Evolutionary conservation across 2,329 filamentous ascomycete species (phyloP), one percentile per base, ranked within the genome.

Genomic region (Diaporthe caulivora): DNA sequence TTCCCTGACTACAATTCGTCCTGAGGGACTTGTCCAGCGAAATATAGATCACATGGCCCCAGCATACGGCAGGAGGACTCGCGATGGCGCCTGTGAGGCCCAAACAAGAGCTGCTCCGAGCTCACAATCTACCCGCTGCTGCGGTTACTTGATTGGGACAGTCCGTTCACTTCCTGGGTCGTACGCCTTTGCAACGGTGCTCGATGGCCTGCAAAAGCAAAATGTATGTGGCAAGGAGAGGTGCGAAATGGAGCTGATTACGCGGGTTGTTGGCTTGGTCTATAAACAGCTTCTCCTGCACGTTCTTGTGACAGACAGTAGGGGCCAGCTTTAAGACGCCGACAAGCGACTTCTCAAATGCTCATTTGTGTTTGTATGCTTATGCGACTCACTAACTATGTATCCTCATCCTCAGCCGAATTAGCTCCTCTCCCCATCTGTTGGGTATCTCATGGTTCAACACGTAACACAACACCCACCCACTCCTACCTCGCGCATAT

Each of bases 361-460:
- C 47, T 21, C 40, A n/a, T 65, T 34, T 40, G 31, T 40, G 47
- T 29, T 3, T 37, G n/a, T 40, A 44, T 67, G 37, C 62, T 24
- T 67, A 26, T 26, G 15, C 6, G 21, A 31, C 31, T 34, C 34
- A 34, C 34, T 34, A 34, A 5, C 34, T 34, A 34, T 9, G 5
- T 34, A 34, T 9, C 5, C 34, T 7, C n/a, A 18, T 67, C n/a
- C 29, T 53, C 44, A 11, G 47, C 47, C 29, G 26, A 5, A 11
- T 34, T 53, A 40, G 40, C n/a, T 26, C 21, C 47, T 13, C 34
- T 26, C 26, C 17, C 47, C 40, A 13, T 31, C 24, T 67, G 47
- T 67, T 67, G 62, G 60, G 70, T 72, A 72, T 72, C 58, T 68
- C 29, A 64, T 68, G 40, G n/a, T 47, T 53, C 37, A 57, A 70